Evolutionary conservation across 305 asterid genomes (phyloP), one percentile per base, ranked within the genome.

Genomic region (Rubia peregrina): DNA sequence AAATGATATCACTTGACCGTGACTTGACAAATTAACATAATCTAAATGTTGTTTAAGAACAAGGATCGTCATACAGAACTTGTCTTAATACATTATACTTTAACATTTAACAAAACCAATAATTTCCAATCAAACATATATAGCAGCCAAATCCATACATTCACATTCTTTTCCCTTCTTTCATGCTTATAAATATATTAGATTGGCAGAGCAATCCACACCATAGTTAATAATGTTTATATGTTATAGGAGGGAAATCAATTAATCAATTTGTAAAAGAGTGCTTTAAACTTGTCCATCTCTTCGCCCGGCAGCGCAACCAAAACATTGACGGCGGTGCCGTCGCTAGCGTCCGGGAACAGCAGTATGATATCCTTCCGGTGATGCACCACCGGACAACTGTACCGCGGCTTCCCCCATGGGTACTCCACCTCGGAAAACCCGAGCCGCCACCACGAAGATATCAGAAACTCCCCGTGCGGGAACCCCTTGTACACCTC

Each of bases 371-470:
- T 90, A 60, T 92, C 95, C 70, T 88, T 92, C 65, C 96, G 75
- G 14, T 76, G 95, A 80, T 80, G 80, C 44, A 92, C 96, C 78
- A 92, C 81, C 2, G 97, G 96, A 66, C 97, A 88, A 70, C 98
- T 83, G 66, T 90, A 90, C 83, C 70, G 80, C 0, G 97, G 85
- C 65, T 82, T 90, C 0, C 97, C 98, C 98, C 98, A 92, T 7
- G 98, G 96, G 38, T 79, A 90, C 72, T 71, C 89, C 67, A 84
- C 84, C 11, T 90, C 87, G 62, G 86, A 85, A 70, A 92, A 89
- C 79, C 98, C 97, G 75, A 92, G 74, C 68, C 85, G 78, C 98
- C 98, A 92, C 98, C 98, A 92, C 0, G 98, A 92, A 0, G 98
- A 90, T 0, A 92, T 69, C 81, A 92, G 59, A 61, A 92, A 87